A percentile compares a stretch with the other conserved stretches of the same genome.
Conservation (phyloP, 148 eudicot genomes). For the Fagopyrum homotropicum region DNA sequence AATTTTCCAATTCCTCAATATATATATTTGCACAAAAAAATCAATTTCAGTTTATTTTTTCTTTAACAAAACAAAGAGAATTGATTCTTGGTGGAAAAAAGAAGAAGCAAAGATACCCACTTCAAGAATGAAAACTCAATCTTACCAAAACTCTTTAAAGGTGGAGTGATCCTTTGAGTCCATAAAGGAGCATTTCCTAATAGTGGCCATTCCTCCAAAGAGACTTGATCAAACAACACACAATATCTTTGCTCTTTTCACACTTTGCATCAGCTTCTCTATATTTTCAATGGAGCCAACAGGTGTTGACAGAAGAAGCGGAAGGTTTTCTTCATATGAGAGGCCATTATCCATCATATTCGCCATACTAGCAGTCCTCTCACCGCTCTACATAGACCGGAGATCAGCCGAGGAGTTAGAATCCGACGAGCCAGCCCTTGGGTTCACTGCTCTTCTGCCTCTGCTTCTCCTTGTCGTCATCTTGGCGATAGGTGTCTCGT, state of each 20-base stretch:
- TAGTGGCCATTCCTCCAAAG: not conserved
- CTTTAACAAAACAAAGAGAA: not conserved
- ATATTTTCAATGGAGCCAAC: constrained; percentile 40
- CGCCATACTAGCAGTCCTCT: constrained; percentile 46
- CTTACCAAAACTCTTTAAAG: not conserved
- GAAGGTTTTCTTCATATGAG: constrained; percentile 36
- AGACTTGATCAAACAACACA: not conserved
- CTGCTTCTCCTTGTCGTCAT: constrained; percentile 47
- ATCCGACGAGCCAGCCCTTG: constrained; percentile 30
- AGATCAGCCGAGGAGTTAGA: constrained; percentile 26
- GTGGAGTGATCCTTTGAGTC: not conserved
- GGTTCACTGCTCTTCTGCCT: constrained; percentile 35
- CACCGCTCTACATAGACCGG: constrained; percentile 63
- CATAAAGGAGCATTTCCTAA: not conserved
- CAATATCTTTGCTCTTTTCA: not conserved
- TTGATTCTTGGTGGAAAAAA: constrained; percentile 1
- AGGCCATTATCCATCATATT: constrained; percentile 42
- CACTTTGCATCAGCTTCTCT: not conserved
- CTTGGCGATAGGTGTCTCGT: constrained; percentile 40
- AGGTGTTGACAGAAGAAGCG: constrained; percentile 20
- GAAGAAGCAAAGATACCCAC: not conserved
- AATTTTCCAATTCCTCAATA: not conserved
- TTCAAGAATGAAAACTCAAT: not conserved
- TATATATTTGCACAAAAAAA: no score
- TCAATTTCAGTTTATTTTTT: no score